Base-by-base conservation (phyloP, 2,329 filamentous ascomycete species). In the Xylaria sp. region DNA sequence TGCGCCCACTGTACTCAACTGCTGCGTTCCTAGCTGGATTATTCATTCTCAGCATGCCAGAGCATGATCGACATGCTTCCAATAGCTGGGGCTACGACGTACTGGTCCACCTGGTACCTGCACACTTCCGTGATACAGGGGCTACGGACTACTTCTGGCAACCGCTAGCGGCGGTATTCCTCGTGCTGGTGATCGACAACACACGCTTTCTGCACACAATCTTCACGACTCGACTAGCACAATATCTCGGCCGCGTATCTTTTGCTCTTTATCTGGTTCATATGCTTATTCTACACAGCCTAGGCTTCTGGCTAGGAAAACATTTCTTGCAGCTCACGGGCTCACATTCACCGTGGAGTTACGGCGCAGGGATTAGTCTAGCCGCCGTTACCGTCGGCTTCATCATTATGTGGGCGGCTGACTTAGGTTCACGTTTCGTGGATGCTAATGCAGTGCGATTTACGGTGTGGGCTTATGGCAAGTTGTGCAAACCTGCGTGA, bases 261-360 rank as follows among this genome's bases (percentile, higher is more conserved):
- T 78, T 73, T 46, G 70, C 76, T 12, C 70, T 78, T 8, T 78
- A 78, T 43, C 60, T 79, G 2, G 73, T 78, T 3, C 77, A 79
- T 43, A 71, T 74, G 31, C 56, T 71, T 5, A 71, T 79, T 13
- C 62, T 77, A 33, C 69, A 76, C 10, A 75, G 74, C 13, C 60
- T 78, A 3, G 74, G 74, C 9, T 72, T 68, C 18, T 64, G 66
- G 46, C 13, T 71, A 4, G 71, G 71, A 0, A 70, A 56, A 25
- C 62, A 61, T 25, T 68, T 75, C 25, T 9, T 71, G 23, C 49
- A n/a, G 1, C 1, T 69, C 7, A 71, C 68, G 0, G 73, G 73
- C 0, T 69, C 71, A 0, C 69, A 72, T 2, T 68, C 71, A 7
- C 28, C 67, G 18, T 66, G 49, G 56, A 41, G 51, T 9, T 76